These are phyloP conservation scores for Candida bentonensis DNA, from an alignment of 805 yeast species.

Conservation along the genomic window DNA sequence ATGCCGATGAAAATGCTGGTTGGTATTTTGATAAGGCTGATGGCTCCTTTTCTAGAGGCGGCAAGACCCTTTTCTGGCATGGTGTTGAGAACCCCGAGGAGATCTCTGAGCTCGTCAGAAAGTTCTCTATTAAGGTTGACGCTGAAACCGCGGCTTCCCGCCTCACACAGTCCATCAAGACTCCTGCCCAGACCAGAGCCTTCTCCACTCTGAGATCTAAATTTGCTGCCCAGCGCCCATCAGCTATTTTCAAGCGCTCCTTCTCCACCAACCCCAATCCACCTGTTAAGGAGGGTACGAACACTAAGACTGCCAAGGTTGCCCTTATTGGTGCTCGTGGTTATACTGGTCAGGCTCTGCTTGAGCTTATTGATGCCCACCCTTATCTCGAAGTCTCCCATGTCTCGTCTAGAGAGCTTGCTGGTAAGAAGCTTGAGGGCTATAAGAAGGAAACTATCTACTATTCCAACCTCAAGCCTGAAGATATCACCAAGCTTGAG, in stretches of 20 bases:
- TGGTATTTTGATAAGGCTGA: slow-evolving; percentile 91
- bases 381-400: slow-evolving; percentile 79
- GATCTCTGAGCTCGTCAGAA: slow-evolving; percentile 48
- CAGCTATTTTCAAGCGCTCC: slow-evolving; percentile 7
- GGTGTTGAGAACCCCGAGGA: slow-evolving; percentile 57
- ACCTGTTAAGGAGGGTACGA: slow-evolving; percentile 51
- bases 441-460: slow-evolving; percentile 68
- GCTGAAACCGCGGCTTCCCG: slow-evolving; percentile 6
- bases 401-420: slow-evolving; percentile 90
- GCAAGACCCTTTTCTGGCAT: slow-evolving; percentile 88
- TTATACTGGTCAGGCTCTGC: slow-evolving; percentile 87
- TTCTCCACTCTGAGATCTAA: slow-evolving; percentile 12
- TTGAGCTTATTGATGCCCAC: slow-evolving; percentile 73
- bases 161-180: slow-evolving; percentile 5
- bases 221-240: background rate
- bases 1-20: slow-evolving; percentile 77
- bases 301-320: slow-evolving; percentile 50
- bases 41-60: slow-evolving; percentile 84
- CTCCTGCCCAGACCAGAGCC: slow-evolving; percentile 12
- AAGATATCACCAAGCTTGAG: slow-evolving; percentile 72
- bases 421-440: slow-evolving; percentile 75
- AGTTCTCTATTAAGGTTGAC: slow-evolving; percentile 23
- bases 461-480: slow-evolving; percentile 77
- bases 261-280: slow-evolving; percentile 47
- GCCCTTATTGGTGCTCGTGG: slow-evolving; percentile 99